These are phyloP conservation scores for Cladobotryum mycophilum DNA, from an alignment of 2,329 filamentous ascomycete genomes.

Conservation along the genomic window DNA sequence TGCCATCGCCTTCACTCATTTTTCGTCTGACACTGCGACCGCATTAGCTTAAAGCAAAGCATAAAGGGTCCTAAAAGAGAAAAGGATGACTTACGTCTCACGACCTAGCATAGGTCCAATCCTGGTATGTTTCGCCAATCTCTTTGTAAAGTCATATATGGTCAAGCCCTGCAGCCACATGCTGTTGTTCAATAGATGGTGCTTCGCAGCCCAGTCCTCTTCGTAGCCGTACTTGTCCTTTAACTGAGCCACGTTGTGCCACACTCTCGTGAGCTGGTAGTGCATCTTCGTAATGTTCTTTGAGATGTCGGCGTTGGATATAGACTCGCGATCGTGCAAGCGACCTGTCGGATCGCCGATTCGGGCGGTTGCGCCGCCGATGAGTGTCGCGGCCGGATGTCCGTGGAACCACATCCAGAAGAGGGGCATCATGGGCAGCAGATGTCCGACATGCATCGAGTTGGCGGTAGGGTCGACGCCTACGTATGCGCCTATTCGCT, in stretches of 20 bases:
- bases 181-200: constrained; percentile 72
- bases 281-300: constrained; percentile 64
- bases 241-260: constrained; percentile 63
- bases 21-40: constrained; percentile 62
- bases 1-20: constrained; percentile 78
- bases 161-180: constrained; percentile 70
- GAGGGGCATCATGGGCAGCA: constrained; percentile 74
- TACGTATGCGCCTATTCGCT: constrained; percentile 68
- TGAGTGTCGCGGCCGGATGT: constrained; percentile 58
- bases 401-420: constrained; percentile 81
- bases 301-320: constrained; percentile 45
- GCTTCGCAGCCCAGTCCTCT: constrained; percentile 58
- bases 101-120: constrained; percentile 82
- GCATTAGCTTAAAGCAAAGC: constrained; percentile 16
- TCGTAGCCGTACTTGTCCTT: constrained; percentile 60
- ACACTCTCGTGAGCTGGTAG: constrained; percentile 65
- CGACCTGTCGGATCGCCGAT: constrained; percentile 75
- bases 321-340: constrained; percentile 51
- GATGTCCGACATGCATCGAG: constrained; percentile 74
- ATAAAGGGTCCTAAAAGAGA: not conserved
- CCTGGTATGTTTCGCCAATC: constrained; percentile 66
- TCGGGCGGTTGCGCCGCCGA: constrained; percentile 70
- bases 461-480: constrained; percentile 77
- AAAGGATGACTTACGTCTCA: constrained; percentile 62
- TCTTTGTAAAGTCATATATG: constrained; percentile 67